Evolutionary conservation across 148 eudicot species (phyloP), one percentile per base, ranked within the genome.

Genomic region (Rhododendron ovatum): DNA sequence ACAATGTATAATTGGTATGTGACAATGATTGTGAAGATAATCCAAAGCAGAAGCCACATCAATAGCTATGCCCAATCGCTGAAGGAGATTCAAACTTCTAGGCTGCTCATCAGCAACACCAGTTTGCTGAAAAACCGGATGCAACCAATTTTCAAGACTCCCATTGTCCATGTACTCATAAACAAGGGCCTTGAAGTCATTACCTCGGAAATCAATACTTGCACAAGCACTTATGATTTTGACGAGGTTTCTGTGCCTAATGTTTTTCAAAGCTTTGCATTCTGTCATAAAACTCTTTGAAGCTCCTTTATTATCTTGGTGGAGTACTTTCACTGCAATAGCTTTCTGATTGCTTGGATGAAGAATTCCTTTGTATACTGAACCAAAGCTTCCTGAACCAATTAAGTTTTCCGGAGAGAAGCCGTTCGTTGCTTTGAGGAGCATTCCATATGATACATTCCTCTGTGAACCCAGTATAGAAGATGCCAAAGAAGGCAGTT

Each of bases 281-380:
- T 86, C 84, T 12, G 51, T 84, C 37, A 67, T n/a, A 41, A 86
- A 85, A 45, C 89, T 89, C 78, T 82, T 87, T 3, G 22, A 33
- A 24, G 89, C 89, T 45, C 91, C 91, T 84, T 53, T 63, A 0
- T 28, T 37, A 9, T 89, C 67, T 9, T 87, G 89, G 35, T 85
- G 83, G 22, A 89, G 47, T n/a, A 89, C 89, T 67, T 89, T 89
- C 24, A 89, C 82, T 0, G 91, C 91, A 20, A 87, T 86, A 35
- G 61, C 12, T 17, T 26, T 4, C 1, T 30, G 67, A 9, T 48
- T 76, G 1, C n/a, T 6, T 41, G 43, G 7, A 45, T 71, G 10
- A 28, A 87, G 61, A 80, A 43, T 39, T 85, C 86, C 91, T 84
- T 76, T 87, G 65, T 87, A 89, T 5, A 87, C 91, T 22, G 89